Conservation (phyloP, 208 protist species). For the Leishmania martiniquensis region DNA sequence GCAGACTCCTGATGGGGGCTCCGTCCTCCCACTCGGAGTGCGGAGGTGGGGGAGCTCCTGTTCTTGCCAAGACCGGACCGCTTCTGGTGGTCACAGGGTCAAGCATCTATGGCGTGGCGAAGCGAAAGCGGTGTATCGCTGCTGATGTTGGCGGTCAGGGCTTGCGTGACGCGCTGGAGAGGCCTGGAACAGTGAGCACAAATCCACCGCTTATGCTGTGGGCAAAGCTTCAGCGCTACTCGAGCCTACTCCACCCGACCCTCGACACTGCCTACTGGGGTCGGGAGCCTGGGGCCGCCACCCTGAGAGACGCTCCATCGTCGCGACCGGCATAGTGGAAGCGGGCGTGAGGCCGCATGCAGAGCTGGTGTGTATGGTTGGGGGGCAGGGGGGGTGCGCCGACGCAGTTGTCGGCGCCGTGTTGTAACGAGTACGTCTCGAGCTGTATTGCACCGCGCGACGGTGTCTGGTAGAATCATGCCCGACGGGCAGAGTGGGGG, state of each 20-base stretch:
- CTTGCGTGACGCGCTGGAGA: neutral
- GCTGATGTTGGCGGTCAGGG: neutral
- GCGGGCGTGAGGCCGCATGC: neutral
- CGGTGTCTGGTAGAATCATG: no score
- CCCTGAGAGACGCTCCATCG: neutral
- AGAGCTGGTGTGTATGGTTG: neutral
- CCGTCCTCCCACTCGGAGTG: neutral
- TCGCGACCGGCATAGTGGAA: neutral
- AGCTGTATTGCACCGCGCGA: neutral
- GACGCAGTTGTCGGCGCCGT: neutral
- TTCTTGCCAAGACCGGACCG: neutral
- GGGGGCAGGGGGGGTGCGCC: neutral
- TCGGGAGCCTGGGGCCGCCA: neutral
- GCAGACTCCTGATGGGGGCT: no score
- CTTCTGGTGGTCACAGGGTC: neutral
- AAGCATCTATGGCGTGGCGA: neutral
- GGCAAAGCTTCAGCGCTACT: neutral
- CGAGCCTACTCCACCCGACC: neutral
- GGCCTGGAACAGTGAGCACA: neutral
- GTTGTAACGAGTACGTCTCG: neutral
- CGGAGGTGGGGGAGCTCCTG: neutral
- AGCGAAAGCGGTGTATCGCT: neutral
- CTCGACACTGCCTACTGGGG: neutral
- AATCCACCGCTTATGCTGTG: neutral
- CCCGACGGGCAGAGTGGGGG: no score